Evolutionary conservation across 352 stramenopile genomes (phyloP).

Genomic region (Phytophthora agathidicida): DNA sequence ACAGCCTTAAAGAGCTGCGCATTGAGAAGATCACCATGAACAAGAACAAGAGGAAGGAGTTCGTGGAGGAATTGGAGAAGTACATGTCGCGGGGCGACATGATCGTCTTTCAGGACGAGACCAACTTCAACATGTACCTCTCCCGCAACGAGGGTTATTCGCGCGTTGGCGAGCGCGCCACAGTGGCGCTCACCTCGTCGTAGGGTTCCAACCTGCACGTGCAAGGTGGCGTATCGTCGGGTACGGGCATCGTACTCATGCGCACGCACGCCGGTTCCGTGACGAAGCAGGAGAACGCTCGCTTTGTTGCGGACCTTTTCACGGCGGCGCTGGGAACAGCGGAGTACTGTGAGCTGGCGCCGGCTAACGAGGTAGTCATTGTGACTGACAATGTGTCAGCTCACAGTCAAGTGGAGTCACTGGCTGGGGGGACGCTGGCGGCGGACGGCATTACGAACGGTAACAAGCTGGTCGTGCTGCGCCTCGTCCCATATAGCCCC

Average conservation of each 20-base stretch:
- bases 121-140: constrained; percentile 37
- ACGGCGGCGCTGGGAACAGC: constrained; percentile 2
- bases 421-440: constrained; percentile 6
- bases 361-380: constrained; percentile 22
- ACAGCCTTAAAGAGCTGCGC: constrained; percentile 15
- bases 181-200: constrained; percentile 10
- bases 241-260: constrained; percentile 14
- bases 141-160: constrained; percentile 12
- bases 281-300: constrained; percentile 12
- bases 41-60: constrained; percentile 24
- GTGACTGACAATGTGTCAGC: constrained; percentile 26
- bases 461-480: constrained; percentile 2
- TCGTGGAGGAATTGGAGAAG: constrained; percentile 7
- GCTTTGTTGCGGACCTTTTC: constrained; percentile 34
- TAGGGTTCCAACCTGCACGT: constrained; percentile 27
- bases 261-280: constrained; percentile 27
- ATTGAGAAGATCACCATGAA: constrained; percentile 35
- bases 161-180: constrained; percentile 14
- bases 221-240: constrained; percentile 10
- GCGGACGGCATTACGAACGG: constrained; percentile 21
- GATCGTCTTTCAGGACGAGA: constrained; percentile 29
- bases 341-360: constrained; percentile 19
- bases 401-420: constrained; percentile 5
- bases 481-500: constrained; percentile 16
- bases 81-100: constrained; percentile 27